A percentile compares a stretch with the other conserved stretches of the same genome.
Evolutionary conservation across 2,329 filamentous ascomycete species (phyloP).

Genomic region (Arthrinium phaeospermum): DNA sequence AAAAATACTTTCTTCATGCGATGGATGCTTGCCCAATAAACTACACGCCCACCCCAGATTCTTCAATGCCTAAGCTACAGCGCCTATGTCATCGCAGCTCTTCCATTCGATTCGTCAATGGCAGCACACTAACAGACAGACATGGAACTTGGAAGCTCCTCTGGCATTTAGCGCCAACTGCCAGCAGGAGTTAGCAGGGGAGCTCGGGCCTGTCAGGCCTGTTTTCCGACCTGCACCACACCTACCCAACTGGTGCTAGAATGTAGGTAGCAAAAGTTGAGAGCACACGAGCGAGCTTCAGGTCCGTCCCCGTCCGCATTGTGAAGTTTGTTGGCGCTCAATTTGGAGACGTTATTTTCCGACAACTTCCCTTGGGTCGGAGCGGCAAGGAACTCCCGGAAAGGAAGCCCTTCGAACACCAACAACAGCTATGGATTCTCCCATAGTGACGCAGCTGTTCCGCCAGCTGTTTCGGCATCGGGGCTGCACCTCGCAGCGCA

Average conservation of each 20-base stretch:
- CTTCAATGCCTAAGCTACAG: background rate
- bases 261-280: background rate
- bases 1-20: slow-evolving; percentile 8
- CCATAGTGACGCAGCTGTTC: slow-evolving; percentile 78
- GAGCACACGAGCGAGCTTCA: slow-evolving; percentile 15
- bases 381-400: background rate
- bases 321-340: background rate
- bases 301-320: background rate
- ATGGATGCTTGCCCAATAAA: background rate
- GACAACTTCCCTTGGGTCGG: background rate
- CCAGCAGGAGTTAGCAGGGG: slow-evolving; percentile 1
- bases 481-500: slow-evolving; percentile 62
- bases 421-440: slow-evolving; percentile 73
- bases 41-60: background rate
- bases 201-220: slow-evolving; percentile 6
- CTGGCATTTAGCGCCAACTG: slow-evolving; percentile 9
- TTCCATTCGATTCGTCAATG: background rate
- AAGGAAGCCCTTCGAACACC: background rate
- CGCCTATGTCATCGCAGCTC: background rate
- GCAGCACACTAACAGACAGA: background rate
- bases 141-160: no score
- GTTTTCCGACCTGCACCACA: background rate
- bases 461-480: slow-evolving; percentile 83
- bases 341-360: background rate
- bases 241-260: background rate